phyloP scores from a whole-genome alignment of 768 basidiomycete genomes.

The Ephemerocybe angulata region DNA sequence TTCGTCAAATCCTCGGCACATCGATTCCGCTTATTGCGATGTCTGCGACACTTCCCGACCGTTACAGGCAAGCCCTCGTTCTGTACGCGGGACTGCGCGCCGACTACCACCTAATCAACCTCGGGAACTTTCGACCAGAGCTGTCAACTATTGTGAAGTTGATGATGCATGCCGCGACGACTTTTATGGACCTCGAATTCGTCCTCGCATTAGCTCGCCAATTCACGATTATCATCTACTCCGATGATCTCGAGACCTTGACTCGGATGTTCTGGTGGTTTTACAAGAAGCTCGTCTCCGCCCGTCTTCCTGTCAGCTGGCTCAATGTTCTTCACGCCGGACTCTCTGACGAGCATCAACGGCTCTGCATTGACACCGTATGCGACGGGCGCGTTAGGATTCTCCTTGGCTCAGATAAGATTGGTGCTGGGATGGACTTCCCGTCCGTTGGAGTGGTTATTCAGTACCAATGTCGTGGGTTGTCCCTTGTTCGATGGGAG shows the following conservation, averaged over 20 bases:
- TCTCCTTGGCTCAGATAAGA: slow-evolving; percentile 17
- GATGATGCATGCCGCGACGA: slow-evolving; percentile 11
- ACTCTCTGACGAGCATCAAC: slow-evolving; percentile 16
- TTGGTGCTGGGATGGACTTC: no score
- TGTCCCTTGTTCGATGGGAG: slow-evolving; percentile 12
- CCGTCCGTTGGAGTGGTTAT: slow-evolving; percentile 16
- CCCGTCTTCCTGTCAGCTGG: slow-evolving; percentile 6
- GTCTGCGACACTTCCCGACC: slow-evolving; percentile 16
- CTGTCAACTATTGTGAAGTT: slow-evolving; percentile 16
- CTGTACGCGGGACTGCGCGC: slow-evolving; percentile 8
- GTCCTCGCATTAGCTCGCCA: slow-evolving; percentile 10
- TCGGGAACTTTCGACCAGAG: slow-evolving; percentile 20
- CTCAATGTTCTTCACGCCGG: slow-evolving; percentile 20
- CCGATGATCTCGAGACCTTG: slow-evolving; percentile 15
- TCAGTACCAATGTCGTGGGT: slow-evolving; percentile 13
- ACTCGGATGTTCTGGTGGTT: slow-evolving; percentile 23
- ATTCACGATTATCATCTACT: slow-evolving; percentile 17
- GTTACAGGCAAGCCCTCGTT: slow-evolving; percentile 5
- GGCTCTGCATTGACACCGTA: slow-evolving; percentile 12
- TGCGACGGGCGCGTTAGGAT: slow-evolving; percentile 10
- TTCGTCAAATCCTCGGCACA: slow-evolving; percentile 12
- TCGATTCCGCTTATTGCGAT: slow-evolving; percentile 9
- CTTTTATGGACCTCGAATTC: slow-evolving; percentile 18
- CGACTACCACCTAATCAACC: slow-evolving; percentile 17
- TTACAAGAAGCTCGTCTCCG: not conserved